Base-by-base conservation (phyloP, 2,329 filamentous ascomycete species). In the Stagonosporopsis chrysanthemi region DNA sequence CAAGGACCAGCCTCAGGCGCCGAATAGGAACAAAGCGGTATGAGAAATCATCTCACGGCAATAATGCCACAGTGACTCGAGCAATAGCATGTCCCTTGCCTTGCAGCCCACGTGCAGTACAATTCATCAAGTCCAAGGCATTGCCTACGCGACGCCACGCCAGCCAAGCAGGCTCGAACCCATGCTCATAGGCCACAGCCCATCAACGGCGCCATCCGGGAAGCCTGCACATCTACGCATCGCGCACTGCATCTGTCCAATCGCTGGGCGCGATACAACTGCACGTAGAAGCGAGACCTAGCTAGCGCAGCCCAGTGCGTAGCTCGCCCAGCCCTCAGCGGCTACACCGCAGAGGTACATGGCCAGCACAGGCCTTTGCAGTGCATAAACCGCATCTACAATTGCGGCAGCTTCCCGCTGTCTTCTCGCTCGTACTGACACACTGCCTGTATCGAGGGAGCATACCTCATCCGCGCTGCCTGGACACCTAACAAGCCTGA, bases 331-430 rank as follows among this genome's bases (percentile, higher is more conserved):
- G 54, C 54, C 49, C 47, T 65, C 66, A 67, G 68, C 67, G 67
- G 63, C 65, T 69, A 65, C 62, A 63, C 57, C 35, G 45, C 49
- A 52, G 38, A 44, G 31, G 39, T 57, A 48, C 54, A 58, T 50
- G 45, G 47, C 62, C 60, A 62, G 53, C 58, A 48, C 57, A 56
- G 50, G 54, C 45, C 45, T 39, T 43, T 43, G 63, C 60, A 58
- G 68, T 67, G 73, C 73, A 75, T 75, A 68, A 75, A 66, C 63
- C 56, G 56, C 52, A 62, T 68, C 52, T 74, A 70, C 71, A 69
- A 70, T 71, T 75, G 68, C 64, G 63, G 68, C 54, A 59, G 57
- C 57, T 42, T 59, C 63, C 60, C 68, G 65, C 71, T 67, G 65
- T 66, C 63, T 60, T 66, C 63, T 63, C 55, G 57, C 55, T 41